Conservation (phyloP, 73 alveolate genomes). For the Paramecium tetraurelia region DNA sequence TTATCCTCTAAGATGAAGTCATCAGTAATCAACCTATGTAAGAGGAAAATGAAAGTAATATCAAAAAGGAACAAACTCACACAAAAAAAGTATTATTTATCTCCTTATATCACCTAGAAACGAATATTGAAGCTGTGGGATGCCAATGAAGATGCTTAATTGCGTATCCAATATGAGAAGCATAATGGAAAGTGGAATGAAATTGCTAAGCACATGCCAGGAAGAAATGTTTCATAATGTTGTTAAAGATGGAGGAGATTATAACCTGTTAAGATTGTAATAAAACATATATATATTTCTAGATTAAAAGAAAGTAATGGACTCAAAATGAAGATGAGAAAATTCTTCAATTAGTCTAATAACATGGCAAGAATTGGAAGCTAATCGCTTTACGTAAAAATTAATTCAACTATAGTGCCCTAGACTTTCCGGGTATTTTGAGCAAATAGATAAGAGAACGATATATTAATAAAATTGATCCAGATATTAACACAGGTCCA, state of each 20-base stretch:
- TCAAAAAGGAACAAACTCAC: not conserved
- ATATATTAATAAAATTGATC: slow-evolving; percentile 97
- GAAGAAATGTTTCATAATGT: slow-evolving; percentile 62
- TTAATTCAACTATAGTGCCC: slow-evolving; percentile 49
- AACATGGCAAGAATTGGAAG: slow-evolving; percentile 62
- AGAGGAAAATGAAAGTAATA: not conserved
- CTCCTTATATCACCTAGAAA: not conserved
- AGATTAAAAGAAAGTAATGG: slow-evolving; percentile 54
- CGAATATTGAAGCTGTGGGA: slow-evolving; percentile 17
- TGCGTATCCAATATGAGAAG: not conserved
- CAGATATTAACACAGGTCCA: slow-evolving; percentile 86
- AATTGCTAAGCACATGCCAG: slow-evolving; percentile 58
- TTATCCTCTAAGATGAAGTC: not conserved
- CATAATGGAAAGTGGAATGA: slow-evolving; percentile 61
- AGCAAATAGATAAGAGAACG: slow-evolving; percentile 97
- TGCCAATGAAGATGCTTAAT: slow-evolving; percentile 44
- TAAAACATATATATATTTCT: not conserved
- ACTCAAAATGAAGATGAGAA: slow-evolving; percentile 52
- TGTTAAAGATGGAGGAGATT: slow-evolving; percentile 60
- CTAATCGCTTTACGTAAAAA: slow-evolving; percentile 49
- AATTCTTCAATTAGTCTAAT: slow-evolving; percentile 36
- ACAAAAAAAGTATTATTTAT: not conserved
- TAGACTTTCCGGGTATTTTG: slow-evolving; percentile 63
- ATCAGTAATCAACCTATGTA: not conserved
- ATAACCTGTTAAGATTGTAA: slow-evolving; percentile 41